Base-by-base conservation (phyloP, 371 early-diverging fungal species). In the Mucor piriformis region DNA sequence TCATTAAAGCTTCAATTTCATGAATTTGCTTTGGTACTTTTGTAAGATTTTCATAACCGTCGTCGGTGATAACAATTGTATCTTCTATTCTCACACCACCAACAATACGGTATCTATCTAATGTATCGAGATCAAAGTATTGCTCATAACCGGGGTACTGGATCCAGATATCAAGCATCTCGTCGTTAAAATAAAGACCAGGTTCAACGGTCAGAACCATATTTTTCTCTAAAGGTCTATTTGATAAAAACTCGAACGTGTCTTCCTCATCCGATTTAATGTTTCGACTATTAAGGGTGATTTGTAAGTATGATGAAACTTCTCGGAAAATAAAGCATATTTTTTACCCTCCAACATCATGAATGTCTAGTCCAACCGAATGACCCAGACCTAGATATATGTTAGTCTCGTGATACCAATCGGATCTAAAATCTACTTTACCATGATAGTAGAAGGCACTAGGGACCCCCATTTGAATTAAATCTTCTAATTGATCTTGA, bases 61-160 rank as follows among this genome's bases (percentile, higher is more conserved):
- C 56, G 42, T 81, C 78, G 15, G 88, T 89, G 13, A 92, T 86
- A 8, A 89, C 83, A 10, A 96, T 85, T 27, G 90, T 90, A 68
- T 95, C 95, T 70, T 96, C 96, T 50, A 96, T 94, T 37, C 95
- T 83, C 34, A 96, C 94, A 53, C 96, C 96, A 48, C 96, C 96
- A 13, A 95, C 90, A 18, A 59, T 56, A 47, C 77, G 64, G 68
- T 90, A 93, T 24, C 78, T 70, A 29, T 82, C 77, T 2, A 92
- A 67, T 2, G 77, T 68, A 23, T 84, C 84, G 64, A 86, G 68
- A 70, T 93, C 79, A 55, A 95, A 81, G 55, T 72, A 91, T 62
- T 79, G 57, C 42, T 82, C 69, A 29, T 82, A 70, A 1, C 71
- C 73, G 6, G 88, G 84, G 64, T 81, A 72, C 25, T 76, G 67